Base-by-base conservation (phyloP, 495 filamentous ascomycete species). In the Penicillium waksmanii region DNA sequence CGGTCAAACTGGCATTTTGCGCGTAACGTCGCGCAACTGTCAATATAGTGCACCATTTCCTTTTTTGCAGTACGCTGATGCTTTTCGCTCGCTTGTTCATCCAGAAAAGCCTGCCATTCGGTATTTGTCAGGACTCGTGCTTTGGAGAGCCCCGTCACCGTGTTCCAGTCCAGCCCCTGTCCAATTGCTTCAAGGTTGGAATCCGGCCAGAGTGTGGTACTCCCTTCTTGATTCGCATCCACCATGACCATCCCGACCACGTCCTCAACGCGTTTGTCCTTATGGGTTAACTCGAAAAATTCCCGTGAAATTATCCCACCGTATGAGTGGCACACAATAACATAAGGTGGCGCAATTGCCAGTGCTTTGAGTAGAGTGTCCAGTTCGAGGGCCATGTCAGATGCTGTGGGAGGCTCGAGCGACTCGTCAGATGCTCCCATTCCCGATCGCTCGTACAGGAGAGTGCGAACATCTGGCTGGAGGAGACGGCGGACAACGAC, bases 281-380 rank as follows among this genome's bases (percentile, higher is more conserved):
- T 27, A 11, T 43, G 19, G 9, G 18, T 35, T 4, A 64, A 51
- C 13, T 68, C 59, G 19, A 73, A 8, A 21, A 79, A 75, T 38
- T 66, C 63, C 9, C 76, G 62, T 12, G 69, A 73, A 27, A 79
- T 72, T 25, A 70, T 68, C 5, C 76, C 76, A 11, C 76, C 76
- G 25, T 74, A 79, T 34, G 75, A 77, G 53, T 79, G 76, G 34
- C 65, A 73, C 2, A 77, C 57, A 11, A 79, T 50, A 1, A 77
- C 61, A 53, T 70, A 77, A 15, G 73, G 76, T 0, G 72, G 66
- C 1, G 23, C 21, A n/a, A 71, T n/a, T 12, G 51, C 12, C 17
- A 61, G 15, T 25, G 49, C 53, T 31, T 55, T 18, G 35, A 69
- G 61, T 8, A 65, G 46, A 38, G n/a, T 19, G 18, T 57, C 38